Evolutionary conservation across 331 rosid species (phyloP), one percentile per base, ranked within the genome.

Genomic region (Malus hybrid): DNA sequence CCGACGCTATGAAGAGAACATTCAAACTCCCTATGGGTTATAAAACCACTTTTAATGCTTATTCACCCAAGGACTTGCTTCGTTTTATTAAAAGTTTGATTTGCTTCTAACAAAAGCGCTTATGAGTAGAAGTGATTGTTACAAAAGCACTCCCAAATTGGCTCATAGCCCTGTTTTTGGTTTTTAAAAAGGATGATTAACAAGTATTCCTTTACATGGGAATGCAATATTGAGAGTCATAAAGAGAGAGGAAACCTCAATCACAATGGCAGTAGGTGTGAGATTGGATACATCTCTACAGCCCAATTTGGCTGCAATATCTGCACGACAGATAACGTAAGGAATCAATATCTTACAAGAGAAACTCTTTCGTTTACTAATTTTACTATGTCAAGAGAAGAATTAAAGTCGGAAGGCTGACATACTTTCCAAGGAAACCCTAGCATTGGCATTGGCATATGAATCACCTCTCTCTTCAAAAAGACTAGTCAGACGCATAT

Each of bases 391-490:
- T 29, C 9, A 50, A 80, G 33, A 5, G 44, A 6, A 54, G 63
- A 22, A 13, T 63, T 61, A 61, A 71, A 65, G 63, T 20, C 39
- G 46, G 27, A 22, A 32, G 22, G 14, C 12, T 24, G 62, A 73
- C 96, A 66, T 88, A 92, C 99, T 85, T 88, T 89, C 87, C 78
- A 92, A 78, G 33, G 92, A 89, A 78, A 95, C 99, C 86, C 86
- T 88, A 57, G 88, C 89, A 79, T 83, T 82, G 46, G 99, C 97
- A 3, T 90, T 92, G 67, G 87, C 93, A 81, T 95, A 95, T 39
- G 96, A 82, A 31, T 89, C 86, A 39, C 87, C 42, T 77, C 99
- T 86, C 80, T 86, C 90, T 81, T 92, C 92, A 70, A 86, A 86
- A 82, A 95, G 86, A 78, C 75, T 73, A 56, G 96, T 83, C 75